Percentiles rank a stretch among this genome's conserved stretches.
Conservation (phyloP, 116 monocot species). For the Posidonia oceanica region DNA sequence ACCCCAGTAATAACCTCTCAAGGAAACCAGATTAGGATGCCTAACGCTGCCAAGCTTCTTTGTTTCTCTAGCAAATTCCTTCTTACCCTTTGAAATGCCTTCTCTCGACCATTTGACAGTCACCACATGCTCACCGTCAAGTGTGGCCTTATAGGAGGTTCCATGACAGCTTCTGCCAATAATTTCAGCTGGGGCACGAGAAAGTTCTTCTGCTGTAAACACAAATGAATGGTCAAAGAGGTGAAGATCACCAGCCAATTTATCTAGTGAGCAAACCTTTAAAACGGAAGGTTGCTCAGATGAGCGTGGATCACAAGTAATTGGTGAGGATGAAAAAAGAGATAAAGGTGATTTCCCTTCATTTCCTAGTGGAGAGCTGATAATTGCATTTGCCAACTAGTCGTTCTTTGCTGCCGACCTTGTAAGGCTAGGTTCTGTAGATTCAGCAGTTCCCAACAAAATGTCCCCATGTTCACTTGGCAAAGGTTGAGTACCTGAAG, state of each 20-base stretch:
- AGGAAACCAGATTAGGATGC: constrained; percentile 61
- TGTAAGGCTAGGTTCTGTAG: constrained; percentile 10
- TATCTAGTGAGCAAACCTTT: constrained; percentile 52
- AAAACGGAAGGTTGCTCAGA: constrained; percentile 22
- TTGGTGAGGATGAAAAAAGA: constrained; percentile 23
- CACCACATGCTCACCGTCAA: constrained; percentile 43
- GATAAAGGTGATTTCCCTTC: constrained; percentile 18
- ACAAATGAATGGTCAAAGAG: constrained; percentile 43
- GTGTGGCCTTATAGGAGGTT: constrained; percentile 61
- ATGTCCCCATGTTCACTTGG: constrained; percentile 13
- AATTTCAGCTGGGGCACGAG: constrained; percentile 69
- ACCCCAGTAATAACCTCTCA: constrained; percentile 77
- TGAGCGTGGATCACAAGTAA: constrained; percentile 9
- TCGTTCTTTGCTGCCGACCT: constrained; percentile 3
- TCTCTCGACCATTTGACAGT: constrained; percentile 71
- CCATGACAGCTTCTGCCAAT: constrained; percentile 86
- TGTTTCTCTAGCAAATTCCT: constrained; percentile 70
- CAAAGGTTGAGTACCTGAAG: constrained; percentile 9
- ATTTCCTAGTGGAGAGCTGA: constrained; percentile 5
- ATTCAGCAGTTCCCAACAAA: constrained; percentile 4
- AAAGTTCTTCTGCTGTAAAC: constrained; percentile 66
- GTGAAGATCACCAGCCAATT: constrained; percentile 65
- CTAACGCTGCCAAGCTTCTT: constrained; percentile 56
- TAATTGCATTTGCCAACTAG: constrained; percentile 1
- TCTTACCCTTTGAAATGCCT: constrained; percentile 65